These are phyloP conservation scores for Calocera viscosa DNA, from an alignment of 768 basidiomycete genomes.

Conservation along the genomic window DNA sequence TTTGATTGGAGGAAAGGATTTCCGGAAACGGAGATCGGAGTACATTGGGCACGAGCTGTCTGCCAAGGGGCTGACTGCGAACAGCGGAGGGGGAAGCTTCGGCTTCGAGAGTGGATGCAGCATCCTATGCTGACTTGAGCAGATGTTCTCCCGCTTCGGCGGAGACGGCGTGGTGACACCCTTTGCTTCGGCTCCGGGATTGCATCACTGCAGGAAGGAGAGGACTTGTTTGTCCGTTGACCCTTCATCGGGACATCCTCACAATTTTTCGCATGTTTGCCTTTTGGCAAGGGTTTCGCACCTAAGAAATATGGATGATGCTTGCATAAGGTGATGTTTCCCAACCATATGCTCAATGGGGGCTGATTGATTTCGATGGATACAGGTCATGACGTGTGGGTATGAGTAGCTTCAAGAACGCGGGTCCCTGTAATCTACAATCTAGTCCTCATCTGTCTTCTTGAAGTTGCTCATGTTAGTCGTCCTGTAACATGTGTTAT, in stretches of 20 bases:
- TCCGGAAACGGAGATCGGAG: background rate
- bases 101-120: background rate
- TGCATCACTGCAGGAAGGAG: background rate
- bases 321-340: background rate
- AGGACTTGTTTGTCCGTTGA: background rate
- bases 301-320: background rate
- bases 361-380: background rate
- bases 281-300: background rate
- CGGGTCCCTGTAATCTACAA: background rate
- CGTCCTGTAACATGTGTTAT: background rate
- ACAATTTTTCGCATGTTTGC: background rate
- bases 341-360: background rate
- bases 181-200: background rate
- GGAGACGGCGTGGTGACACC: background rate
- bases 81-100: background rate
- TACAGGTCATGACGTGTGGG: conserved; percentile 7
- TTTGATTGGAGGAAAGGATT: background rate
- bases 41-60: background rate
- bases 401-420: background rate
- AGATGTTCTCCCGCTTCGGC: background rate
- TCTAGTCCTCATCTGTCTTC: background rate
- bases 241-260: background rate
- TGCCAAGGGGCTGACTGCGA: background rate
- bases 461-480: conserved; percentile 1
- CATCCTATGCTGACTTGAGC: background rate